A percentile compares a stretch with the other conserved stretches of the same genome.
phyloP scores from a whole-genome alignment of 129 eudicot genomes.

The Helianthus annuus region HanXRQr2.0-SUNRISE NC_035436.2:56239311-56239810 shows the following conservation, averaged over 20 bases:
- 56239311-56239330: neutral
- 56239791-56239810: constrained; percentile 22
- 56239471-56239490: neutral
- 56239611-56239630: neutral
- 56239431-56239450: neutral
- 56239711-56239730: constrained; percentile 95
- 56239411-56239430: neutral
- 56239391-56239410: neutral
- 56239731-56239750: constrained; percentile 80
- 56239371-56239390: neutral
- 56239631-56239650: constrained; percentile 6
- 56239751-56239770: constrained; percentile 97
- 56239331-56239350: neutral
- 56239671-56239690: constrained; percentile 6
- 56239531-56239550: constrained; percentile 4
- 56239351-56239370: neutral
- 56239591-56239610: neutral
- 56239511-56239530: neutral
- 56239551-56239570: neutral
- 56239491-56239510: neutral
- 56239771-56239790: constrained; percentile 76
- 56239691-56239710: constrained; percentile 79
- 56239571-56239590: neutral
- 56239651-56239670: neutral
- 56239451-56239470: neutral